A percentile compares a stretch with the other conserved stretches of the same genome.
These are phyloP conservation scores for Pestalotiopsis sp. DNA, from an alignment of 2,329 filamentous ascomycete species.

Conservation along the genomic window DNA sequence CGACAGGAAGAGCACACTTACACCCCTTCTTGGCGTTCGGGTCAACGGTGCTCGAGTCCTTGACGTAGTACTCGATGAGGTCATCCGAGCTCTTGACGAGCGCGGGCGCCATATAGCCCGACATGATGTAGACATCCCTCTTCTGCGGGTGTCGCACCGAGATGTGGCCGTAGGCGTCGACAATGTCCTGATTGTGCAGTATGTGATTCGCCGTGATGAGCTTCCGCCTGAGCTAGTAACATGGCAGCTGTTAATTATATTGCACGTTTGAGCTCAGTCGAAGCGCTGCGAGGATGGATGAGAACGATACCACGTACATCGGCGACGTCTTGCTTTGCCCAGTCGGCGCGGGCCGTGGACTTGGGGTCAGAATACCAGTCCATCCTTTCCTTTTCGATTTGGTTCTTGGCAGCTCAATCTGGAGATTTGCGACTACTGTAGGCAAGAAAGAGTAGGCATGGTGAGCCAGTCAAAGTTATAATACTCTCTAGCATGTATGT, in stretches of 20 bases:
- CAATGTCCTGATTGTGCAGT: constrained; percentile 6
- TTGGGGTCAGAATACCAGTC: constrained; percentile 12
- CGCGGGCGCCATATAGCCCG: constrained; percentile 47
- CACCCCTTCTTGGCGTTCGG: constrained; percentile 39
- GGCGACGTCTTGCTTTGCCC: background rate
- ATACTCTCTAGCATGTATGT: background rate
- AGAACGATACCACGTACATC: background rate
- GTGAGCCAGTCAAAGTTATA: background rate
- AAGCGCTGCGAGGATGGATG: background rate
- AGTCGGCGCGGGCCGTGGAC: background rate
- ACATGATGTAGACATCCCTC: constrained; percentile 49
- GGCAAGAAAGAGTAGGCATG: background rate
- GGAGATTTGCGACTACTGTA: background rate
- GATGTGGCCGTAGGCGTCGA: constrained; percentile 36
- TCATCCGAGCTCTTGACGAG: constrained; percentile 44
- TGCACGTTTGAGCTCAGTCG: background rate
- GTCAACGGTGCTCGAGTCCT: constrained; percentile 43
- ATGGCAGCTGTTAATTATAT: too few relatives aligned
- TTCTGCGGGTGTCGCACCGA: constrained; percentile 52
- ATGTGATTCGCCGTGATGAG: constrained; percentile 12
- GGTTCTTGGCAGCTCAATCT: background rate
- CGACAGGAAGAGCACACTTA: background rate
- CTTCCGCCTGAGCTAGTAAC: constrained; percentile 1
- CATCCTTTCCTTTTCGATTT: background rate
- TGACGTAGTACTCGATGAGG: constrained; percentile 48